Evolutionary conservation across 2,329 filamentous ascomycete species (phyloP).

Genomic region (Xylariaceae sp.): DNA sequence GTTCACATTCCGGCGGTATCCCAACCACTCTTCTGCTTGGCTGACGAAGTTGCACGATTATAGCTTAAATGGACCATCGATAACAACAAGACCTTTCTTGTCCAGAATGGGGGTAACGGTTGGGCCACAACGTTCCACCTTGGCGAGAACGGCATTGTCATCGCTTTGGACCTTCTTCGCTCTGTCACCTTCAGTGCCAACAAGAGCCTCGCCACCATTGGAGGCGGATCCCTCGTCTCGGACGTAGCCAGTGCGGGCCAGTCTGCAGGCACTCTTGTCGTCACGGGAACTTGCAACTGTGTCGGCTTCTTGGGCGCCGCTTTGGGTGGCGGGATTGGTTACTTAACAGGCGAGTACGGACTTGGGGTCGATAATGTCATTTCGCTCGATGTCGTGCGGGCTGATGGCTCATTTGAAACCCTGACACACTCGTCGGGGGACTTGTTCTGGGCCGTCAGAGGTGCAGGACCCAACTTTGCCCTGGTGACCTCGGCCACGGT

Average conservation of each 20-base stretch:
- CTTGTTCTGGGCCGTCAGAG: constrained; percentile 10
- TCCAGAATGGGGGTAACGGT: constrained; percentile 9
- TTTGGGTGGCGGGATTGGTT: constrained; percentile 9
- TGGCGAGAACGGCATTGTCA: constrained; percentile 4
- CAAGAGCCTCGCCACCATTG: constrained; percentile 7
- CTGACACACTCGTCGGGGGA: constrained; percentile 5
- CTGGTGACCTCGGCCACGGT: constrained; percentile 11
- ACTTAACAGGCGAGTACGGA: constrained; percentile 5
- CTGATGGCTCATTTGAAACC: constrained; percentile 4
- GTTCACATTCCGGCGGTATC: too few relatives aligned
- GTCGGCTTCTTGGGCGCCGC: constrained; percentile 7
- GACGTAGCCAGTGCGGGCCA: constrained; percentile 4
- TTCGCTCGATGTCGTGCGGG: constrained; percentile 5
- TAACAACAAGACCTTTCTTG: constrained; percentile 7
- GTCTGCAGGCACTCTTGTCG: constrained; percentile 4
- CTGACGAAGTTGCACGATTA: too few relatives aligned
- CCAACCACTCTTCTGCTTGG: too few relatives aligned
- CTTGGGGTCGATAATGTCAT: constrained; percentile 10
- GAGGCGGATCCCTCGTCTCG: constrained; percentile 6
- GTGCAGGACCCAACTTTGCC: constrained; percentile 10
- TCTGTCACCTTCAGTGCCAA: constrained; percentile 7
- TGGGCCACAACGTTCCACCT: constrained; percentile 8
- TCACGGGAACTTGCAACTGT: constrained; percentile 11
- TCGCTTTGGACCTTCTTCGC: constrained; percentile 6
- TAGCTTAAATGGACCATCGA: too few relatives aligned